A percentile compares a stretch with the other conserved stretches of the same genome.
Conservation (phyloP, 1,139 yeast species). For the Debaryomyces robertsiae region DNA sequence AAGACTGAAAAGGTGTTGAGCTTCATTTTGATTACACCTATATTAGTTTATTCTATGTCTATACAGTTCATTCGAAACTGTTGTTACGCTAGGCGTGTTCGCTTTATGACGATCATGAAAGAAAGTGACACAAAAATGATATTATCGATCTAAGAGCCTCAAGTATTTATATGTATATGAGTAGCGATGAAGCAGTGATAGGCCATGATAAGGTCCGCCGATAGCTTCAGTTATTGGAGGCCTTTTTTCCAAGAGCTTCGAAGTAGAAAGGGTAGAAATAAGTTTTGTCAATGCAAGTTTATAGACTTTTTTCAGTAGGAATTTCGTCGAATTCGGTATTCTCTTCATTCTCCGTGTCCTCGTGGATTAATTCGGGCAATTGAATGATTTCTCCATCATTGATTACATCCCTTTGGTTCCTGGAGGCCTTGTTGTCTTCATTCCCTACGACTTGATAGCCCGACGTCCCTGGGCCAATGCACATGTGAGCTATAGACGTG, state of each 20-base stretch:
- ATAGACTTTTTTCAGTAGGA: background rate
- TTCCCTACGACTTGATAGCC: slow-evolving; percentile 2
- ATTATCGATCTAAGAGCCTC: background rate
- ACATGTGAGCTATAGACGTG: slow-evolving; percentile 1
- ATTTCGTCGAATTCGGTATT: background rate
- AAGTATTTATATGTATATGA: slow-evolving; percentile 1
- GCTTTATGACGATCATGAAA: slow-evolving; percentile 1
- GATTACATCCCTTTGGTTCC: slow-evolving; percentile 7
- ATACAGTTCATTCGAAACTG: background rate
- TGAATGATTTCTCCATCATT: slow-evolving; percentile 4
- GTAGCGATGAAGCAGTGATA: background rate
- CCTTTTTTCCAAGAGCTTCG: too few species aligned
- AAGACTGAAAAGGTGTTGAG: background rate
- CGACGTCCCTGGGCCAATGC: background rate
- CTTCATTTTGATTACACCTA: slow-evolving; percentile 5
- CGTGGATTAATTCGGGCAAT: background rate
- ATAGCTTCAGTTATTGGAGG: too few species aligned
- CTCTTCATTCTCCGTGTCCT: slow-evolving; percentile 1
- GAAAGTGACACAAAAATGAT: slow-evolving; percentile 4
- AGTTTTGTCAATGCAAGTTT: too few species aligned
- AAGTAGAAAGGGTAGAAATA: too few species aligned
- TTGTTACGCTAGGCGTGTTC: slow-evolving; percentile 6
- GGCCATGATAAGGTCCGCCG: too few species aligned
- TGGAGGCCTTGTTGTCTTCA: background rate
- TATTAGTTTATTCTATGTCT: slow-evolving; percentile 2